Percentiles rank a stretch among this genome's conserved stretches.
Conservation (phyloP, 176 grass and related monocot species). For the Dactylis glomerata region DNA sequence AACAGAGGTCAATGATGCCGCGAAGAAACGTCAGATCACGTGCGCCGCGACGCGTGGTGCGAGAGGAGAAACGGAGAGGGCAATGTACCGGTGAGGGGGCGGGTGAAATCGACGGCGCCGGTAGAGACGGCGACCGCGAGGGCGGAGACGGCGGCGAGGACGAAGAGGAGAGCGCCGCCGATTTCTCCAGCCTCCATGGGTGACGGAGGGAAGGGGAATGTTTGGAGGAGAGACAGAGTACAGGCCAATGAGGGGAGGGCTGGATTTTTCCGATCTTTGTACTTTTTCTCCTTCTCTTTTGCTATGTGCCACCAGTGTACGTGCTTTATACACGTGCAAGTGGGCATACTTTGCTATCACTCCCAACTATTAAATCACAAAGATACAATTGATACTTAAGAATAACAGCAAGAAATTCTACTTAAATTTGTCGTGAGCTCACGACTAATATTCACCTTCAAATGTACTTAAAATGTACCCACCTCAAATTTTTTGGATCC, state of each 20-base stretch:
- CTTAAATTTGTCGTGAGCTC: background rate
- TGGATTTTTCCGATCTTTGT: constrained; percentile 22
- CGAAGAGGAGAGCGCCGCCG: constrained; percentile 35
- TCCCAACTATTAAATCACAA: background rate
- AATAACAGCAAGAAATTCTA: too few species aligned
- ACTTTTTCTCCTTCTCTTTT: background rate
- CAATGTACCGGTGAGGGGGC: constrained; percentile 32
- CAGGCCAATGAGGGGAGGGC: background rate
- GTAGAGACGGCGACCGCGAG: constrained; percentile 4
- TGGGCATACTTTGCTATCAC: background rate
- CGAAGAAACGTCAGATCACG: constrained; percentile 23
- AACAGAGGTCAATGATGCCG: background rate
- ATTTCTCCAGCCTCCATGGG: constrained; percentile 52
- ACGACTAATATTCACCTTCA: background rate
- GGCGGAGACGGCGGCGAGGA: constrained; percentile 18
- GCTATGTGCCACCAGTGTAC: background rate
- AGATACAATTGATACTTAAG: background rate
- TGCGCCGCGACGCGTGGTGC: background rate
- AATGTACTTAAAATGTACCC: background rate
- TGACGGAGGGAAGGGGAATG: background rate
- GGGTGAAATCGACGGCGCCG: constrained; percentile 44
- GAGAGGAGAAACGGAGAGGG: background rate
- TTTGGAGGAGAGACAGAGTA: background rate
- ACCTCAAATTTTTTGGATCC: too few species aligned
- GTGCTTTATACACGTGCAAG: background rate